Evolutionary conservation across 2,329 filamentous ascomycete genomes (phyloP).

Genomic region (Phoma sp.): DNA sequence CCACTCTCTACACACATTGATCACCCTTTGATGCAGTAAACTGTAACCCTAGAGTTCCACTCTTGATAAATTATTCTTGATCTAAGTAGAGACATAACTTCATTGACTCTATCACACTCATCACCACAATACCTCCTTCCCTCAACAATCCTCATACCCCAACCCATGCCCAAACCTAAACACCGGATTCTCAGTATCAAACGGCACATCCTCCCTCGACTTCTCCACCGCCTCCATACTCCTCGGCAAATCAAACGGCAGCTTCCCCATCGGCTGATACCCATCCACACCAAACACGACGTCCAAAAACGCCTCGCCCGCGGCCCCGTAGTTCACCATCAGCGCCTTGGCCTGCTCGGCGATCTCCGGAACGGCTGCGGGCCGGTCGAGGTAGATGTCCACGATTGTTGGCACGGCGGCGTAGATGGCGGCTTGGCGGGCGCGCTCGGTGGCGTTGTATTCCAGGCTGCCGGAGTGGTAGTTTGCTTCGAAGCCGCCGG

Average conservation of each 20-base stretch:
- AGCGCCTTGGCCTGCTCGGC: slow-evolving; percentile 49
- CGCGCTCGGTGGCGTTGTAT: slow-evolving; percentile 51
- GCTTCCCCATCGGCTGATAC: slow-evolving; percentile 50
- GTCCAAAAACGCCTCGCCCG: slow-evolving; percentile 54
- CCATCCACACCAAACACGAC: slow-evolving; percentile 50
- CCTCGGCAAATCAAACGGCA: slow-evolving; percentile 59
- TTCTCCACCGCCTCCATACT: slow-evolving; percentile 54
- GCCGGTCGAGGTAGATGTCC: slow-evolving; percentile 55
- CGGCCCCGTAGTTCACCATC: slow-evolving; percentile 52
- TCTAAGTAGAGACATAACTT: too few species aligned
- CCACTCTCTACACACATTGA: too few species aligned
- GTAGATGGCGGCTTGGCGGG: slow-evolving; percentile 51
- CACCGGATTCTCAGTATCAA: slow-evolving; percentile 47
- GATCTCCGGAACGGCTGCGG: slow-evolving; percentile 54
- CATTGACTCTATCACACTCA: too few species aligned
- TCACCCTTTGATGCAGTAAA: too few species aligned
- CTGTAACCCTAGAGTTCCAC: too few species aligned
- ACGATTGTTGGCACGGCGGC: slow-evolving; percentile 51
- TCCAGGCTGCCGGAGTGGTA: slow-evolving; percentile 54
- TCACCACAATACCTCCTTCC: too few species aligned
- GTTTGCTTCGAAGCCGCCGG: slow-evolving; percentile 51
- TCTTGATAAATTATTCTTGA: too few species aligned
- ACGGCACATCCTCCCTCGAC: slow-evolving; percentile 46
- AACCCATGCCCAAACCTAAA: slow-evolving; percentile 48
- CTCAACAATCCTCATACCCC: slow-evolving; percentile 33